A percentile compares a stretch with the other conserved stretches of the same genome.
These are phyloP conservation scores for Pyrus communis DNA, from an alignment of 306 rosid genomes.

Conservation along the genomic window DNA sequence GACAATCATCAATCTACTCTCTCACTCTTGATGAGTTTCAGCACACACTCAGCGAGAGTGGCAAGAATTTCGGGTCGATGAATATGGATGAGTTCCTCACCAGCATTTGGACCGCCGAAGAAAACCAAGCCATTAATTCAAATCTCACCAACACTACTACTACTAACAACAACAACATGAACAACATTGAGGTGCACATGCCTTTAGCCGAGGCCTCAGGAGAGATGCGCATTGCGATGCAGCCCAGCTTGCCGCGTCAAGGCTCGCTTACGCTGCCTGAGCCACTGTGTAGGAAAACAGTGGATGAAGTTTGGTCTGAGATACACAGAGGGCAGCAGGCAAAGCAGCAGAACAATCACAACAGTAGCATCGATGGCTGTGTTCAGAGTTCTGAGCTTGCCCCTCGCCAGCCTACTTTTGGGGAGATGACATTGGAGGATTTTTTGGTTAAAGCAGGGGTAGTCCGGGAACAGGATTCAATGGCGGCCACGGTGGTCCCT, in stretches of 20 bases:
- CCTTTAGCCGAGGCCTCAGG: background rate
- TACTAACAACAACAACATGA: background rate
- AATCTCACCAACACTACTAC: background rate
- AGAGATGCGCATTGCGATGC: slow-evolving; percentile 33
- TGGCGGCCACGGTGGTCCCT: background rate
- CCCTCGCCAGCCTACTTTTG: slow-evolving; percentile 73
- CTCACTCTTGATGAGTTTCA: slow-evolving; percentile 90
- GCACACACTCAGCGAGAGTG: slow-evolving; percentile 54
- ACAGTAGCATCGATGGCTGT: background rate
- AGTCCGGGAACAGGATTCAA: slow-evolving; percentile 40
- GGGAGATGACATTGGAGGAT: slow-evolving; percentile 94
- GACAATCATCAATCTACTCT: slow-evolving; percentile 74
- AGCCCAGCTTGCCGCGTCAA: slow-evolving; percentile 58
- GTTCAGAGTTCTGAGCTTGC: slow-evolving; percentile 41
- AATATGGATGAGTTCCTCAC: slow-evolving; percentile 95
- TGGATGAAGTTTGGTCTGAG: slow-evolving; percentile 93
- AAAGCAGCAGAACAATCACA: slow-evolving; percentile 10
- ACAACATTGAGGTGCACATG: background rate
- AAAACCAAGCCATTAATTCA: slow-evolving; percentile 41
- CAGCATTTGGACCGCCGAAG: slow-evolving; percentile 89
- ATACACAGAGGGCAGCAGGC: slow-evolving; percentile 40
- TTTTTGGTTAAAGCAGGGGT: slow-evolving; percentile 86
- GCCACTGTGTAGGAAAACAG: slow-evolving; percentile 73
- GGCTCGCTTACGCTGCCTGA: slow-evolving; percentile 71
- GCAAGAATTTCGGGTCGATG: slow-evolving; percentile 88